A percentile compares a stretch with the other conserved stretches of the same genome.
These are phyloP conservation scores for Boletus edulis DNA, from an alignment of 768 basidiomycete genomes.

Conservation along the genomic window DNA sequence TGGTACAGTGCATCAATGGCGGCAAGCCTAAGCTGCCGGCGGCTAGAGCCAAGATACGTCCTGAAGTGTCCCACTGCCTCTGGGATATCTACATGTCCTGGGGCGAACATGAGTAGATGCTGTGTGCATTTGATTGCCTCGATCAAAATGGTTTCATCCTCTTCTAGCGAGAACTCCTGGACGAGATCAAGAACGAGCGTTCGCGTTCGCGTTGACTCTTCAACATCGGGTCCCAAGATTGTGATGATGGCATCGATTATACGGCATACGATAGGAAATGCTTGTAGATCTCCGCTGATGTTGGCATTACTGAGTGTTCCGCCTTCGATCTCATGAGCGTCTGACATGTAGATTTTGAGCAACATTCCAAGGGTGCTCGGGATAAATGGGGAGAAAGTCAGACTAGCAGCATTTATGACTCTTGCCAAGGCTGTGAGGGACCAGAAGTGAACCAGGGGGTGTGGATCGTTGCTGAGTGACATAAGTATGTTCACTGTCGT, in stretches of 20 bases:
- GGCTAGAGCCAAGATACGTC: constrained; percentile 72
- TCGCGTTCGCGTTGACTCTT: constrained; percentile 80
- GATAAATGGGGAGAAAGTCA: constrained; percentile 89
- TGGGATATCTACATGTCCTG: constrained; percentile 79
- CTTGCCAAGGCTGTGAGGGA: constrained; percentile 80
- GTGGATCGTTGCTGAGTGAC: constrained; percentile 94
- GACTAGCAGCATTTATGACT: constrained; percentile 88
- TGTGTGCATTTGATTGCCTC: constrained; percentile 96
- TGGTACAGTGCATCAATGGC: constrained; percentile 97
- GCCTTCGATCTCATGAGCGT: constrained; percentile 91
- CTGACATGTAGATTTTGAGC: constrained; percentile 83
- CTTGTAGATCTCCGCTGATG: constrained; percentile 84
- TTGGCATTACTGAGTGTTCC: constrained; percentile 82
- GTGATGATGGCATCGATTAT: constrained; percentile 93
- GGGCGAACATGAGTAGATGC: constrained; percentile 95
- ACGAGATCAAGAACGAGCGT: constrained; percentile 82
- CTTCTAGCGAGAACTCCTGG: constrained; percentile 78
- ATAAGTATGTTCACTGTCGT: constrained; percentile 94
- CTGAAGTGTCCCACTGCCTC: constrained; percentile 78
- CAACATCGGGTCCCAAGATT: constrained; percentile 92
- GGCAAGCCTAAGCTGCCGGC: constrained; percentile 85
- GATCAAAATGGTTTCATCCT: constrained; percentile 84
- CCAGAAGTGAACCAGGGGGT: constrained; percentile 95
- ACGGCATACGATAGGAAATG: constrained; percentile 88
- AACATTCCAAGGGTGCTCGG: constrained; percentile 87